Conservation (phyloP, 2,329 filamentous ascomycete species). For the Colletotrichum paranaense region DNA sequence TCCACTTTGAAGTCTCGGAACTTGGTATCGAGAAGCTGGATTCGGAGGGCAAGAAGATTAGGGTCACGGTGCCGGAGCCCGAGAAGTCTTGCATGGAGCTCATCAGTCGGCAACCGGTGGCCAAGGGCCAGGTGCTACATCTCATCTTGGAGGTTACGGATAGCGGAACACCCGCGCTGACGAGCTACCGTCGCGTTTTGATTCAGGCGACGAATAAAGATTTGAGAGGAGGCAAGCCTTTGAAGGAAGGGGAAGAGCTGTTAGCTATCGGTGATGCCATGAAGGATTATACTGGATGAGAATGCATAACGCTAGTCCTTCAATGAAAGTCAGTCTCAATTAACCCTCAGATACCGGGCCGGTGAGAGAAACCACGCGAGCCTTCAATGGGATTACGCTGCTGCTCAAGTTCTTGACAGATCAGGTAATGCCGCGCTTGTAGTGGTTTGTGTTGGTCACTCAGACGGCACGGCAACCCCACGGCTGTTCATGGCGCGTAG, state of each 20-base stretch:
- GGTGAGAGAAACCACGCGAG: too few species aligned
- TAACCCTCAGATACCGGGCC: too few species aligned
- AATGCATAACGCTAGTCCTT: neutral
- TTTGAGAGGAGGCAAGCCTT: slow-evolving; percentile 6
- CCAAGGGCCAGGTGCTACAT: slow-evolving; percentile 56
- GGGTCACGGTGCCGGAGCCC: slow-evolving; percentile 31
- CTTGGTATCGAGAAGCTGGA: slow-evolving; percentile 44
- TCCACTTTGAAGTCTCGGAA: slow-evolving; percentile 52
- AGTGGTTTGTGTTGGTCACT: too few species aligned
- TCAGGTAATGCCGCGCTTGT: too few species aligned
- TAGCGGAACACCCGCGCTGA: slow-evolving; percentile 54
- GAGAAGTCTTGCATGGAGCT: slow-evolving; percentile 49
- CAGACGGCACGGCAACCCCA: too few species aligned
- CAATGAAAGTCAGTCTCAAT: too few species aligned
- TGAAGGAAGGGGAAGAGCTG: neutral
- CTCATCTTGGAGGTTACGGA: slow-evolving; percentile 62
- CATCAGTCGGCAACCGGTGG: slow-evolving; percentile 14
- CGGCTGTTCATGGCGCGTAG: too few species aligned
- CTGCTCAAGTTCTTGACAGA: too few species aligned
- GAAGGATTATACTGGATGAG: slow-evolving; percentile 22
- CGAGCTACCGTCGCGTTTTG: slow-evolving; percentile 59
- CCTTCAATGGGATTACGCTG: too few species aligned
- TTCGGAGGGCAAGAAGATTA: slow-evolving; percentile 32
- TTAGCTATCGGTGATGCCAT: slow-evolving; percentile 22
- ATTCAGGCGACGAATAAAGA: slow-evolving; percentile 47